These are phyloP conservation scores for Phytophthora colocasiae DNA, from an alignment of 352 stramenopile genomes.

Conservation along the genomic window DNA sequence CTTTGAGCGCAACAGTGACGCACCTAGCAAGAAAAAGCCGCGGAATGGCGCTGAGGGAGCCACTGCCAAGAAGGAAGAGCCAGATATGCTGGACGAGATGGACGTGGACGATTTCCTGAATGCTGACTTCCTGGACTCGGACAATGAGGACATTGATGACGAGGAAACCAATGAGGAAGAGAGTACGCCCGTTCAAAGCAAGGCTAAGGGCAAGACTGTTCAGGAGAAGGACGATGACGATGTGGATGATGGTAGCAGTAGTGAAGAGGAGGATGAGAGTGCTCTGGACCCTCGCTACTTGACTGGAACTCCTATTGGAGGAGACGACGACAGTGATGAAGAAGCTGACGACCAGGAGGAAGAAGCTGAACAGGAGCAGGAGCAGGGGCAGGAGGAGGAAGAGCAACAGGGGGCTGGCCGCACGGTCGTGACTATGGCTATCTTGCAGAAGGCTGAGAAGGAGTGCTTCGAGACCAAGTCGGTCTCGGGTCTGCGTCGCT, in stretches of 20 bases:
- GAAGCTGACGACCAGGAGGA: slow-evolving; percentile 27
- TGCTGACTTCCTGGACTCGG: slow-evolving; percentile 82
- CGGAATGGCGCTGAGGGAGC: slow-evolving; percentile 32
- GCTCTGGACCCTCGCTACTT: slow-evolving; percentile 85
- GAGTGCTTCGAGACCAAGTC: slow-evolving; percentile 90
- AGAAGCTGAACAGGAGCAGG: slow-evolving; percentile 24
- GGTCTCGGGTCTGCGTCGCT: slow-evolving; percentile 87
- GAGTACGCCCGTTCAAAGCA: slow-evolving; percentile 10
- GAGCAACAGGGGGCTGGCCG: slow-evolving; percentile 45
- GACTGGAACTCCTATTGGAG: slow-evolving; percentile 44
- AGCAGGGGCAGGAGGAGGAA: slow-evolving; percentile 27
- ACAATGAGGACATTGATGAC: slow-evolving; percentile 45
- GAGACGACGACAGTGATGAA: slow-evolving; percentile 40
- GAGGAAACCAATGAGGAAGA: slow-evolving; percentile 42
- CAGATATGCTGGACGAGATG: slow-evolving; percentile 90
- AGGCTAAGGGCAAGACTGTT: slow-evolving; percentile 27
- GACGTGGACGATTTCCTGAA: slow-evolving; percentile 90
- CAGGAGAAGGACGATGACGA: slow-evolving; percentile 55
- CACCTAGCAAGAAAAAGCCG: slow-evolving; percentile 59
- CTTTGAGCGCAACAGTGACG: slow-evolving; percentile 72
- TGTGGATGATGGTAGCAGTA: slow-evolving; percentile 64
- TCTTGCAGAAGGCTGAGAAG: slow-evolving; percentile 85
- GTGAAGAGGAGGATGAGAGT: slow-evolving; percentile 85
- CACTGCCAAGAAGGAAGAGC: slow-evolving; percentile 57
- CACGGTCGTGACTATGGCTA: slow-evolving; percentile 79